These are phyloP conservation scores for Blastobotrys robertii DNA, from an alignment of 805 yeast species.

Conservation along the genomic window DNA sequence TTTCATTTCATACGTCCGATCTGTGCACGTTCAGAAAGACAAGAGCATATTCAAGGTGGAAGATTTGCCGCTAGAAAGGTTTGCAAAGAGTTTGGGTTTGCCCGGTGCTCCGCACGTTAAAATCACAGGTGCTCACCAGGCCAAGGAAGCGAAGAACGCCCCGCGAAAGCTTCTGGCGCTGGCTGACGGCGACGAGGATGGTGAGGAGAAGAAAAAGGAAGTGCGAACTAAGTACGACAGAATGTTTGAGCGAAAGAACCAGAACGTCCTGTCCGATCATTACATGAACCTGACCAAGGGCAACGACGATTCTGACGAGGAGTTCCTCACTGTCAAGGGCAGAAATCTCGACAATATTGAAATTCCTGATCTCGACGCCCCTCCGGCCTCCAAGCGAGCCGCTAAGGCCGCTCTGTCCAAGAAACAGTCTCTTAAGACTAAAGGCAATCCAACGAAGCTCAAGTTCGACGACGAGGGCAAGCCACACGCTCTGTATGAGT, in stretches of 20 bases:
- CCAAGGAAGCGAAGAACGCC: conserved; percentile 53
- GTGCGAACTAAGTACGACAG: conserved; percentile 85
- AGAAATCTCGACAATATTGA: conserved; percentile 53
- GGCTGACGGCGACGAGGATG: conserved; percentile 54
- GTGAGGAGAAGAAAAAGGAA: conserved; percentile 33
- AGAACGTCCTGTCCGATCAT: conserved; percentile 83
- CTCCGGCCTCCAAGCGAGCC: conserved; percentile 73
- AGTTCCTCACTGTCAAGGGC: conserved; percentile 74
- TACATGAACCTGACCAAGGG: conserved; percentile 61
- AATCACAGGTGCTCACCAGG: conserved; percentile 40
- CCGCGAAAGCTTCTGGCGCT: conserved; percentile 59
- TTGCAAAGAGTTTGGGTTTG: conserved; percentile 79
- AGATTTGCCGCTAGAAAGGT: conserved; percentile 68
- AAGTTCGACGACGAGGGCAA: conserved; percentile 90
- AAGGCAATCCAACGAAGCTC: conserved; percentile 67
- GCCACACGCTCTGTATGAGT: conserved; percentile 85
- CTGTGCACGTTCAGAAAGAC: conserved; percentile 78
- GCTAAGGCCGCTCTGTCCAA: conserved; percentile 80
- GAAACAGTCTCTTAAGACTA: conserved; percentile 53
- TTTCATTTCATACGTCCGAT: conserved; percentile 80
- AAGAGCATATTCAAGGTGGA: conserved; percentile 71
- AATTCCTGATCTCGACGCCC: conserved; percentile 37
- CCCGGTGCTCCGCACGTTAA: conserved; percentile 96
- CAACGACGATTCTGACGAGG: conserved; percentile 45
- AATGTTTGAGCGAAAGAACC: conserved; percentile 93